Evolutionary conservation across 1,139 yeast genomes (phyloP).

Genomic region (Zygoascus sp.): DNA sequence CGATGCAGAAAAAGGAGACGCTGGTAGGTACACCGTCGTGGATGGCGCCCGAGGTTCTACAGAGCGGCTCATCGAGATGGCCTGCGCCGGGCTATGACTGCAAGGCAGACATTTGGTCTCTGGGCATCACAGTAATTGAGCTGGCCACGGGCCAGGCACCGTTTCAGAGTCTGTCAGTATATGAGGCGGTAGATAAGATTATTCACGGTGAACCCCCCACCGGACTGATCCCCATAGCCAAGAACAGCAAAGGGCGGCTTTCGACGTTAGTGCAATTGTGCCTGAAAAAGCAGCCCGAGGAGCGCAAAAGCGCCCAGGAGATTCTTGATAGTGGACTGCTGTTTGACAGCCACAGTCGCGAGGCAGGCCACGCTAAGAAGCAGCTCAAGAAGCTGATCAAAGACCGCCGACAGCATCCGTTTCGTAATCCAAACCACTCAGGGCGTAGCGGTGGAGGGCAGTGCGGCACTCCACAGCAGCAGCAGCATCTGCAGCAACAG

Average conservation of each 20-base stretch:
- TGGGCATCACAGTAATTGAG: slow-evolving; percentile 84
- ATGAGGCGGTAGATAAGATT: slow-evolving; percentile 67
- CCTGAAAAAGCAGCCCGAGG: slow-evolving; percentile 51
- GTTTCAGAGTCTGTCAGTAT: slow-evolving; percentile 50
- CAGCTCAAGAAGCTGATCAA: neutral
- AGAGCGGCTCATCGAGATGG: too few relatives aligned
- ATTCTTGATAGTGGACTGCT: slow-evolving; percentile 19
- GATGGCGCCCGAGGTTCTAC: slow-evolving; percentile 94
- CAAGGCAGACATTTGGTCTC: slow-evolving; percentile 85
- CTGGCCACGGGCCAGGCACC: slow-evolving; percentile 94
- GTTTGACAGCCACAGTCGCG: too few relatives aligned
- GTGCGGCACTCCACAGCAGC: neutral
- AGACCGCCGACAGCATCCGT: neutral
- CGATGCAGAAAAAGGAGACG: slow-evolving; percentile 69
- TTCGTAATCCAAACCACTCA: neutral
- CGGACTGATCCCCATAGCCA: slow-evolving; percentile 31
- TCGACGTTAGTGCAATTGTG: slow-evolving; percentile 55
- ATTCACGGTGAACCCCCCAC: slow-evolving; percentile 67
- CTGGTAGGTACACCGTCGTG: slow-evolving; percentile 97
- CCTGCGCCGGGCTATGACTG: slow-evolving; percentile 86
- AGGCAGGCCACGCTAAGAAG: too few relatives aligned
- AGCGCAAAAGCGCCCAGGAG: slow-evolving; percentile 36
- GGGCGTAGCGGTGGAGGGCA: too few relatives aligned
- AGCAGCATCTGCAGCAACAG: neutral
- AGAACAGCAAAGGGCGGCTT: slow-evolving; percentile 31